phyloP scores from a whole-genome alignment of 2,329 filamentous ascomycete genomes.

The Trichophyton benhamiae region DNA sequence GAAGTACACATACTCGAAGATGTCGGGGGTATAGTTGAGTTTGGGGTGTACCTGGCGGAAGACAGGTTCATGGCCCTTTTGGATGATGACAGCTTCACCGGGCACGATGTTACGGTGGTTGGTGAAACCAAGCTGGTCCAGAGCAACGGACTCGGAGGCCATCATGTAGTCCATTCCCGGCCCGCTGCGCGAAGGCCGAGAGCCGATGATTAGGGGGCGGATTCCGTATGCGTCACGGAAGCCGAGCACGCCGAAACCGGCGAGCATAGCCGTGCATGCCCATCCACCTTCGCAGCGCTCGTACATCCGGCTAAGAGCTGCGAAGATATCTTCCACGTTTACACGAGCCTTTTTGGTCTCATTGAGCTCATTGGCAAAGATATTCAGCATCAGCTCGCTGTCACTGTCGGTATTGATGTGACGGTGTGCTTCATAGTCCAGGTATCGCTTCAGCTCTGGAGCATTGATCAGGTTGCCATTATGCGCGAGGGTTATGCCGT shows the following conservation, averaged over 20 bases:
- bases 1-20: constrained; percentile 83
- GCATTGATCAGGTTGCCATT: constrained; percentile 86
- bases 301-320: constrained; percentile 59
- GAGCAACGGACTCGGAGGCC: constrained; percentile 75
- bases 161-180: constrained; percentile 73
- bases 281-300: constrained; percentile 60
- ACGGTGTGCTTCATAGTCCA: constrained; percentile 67
- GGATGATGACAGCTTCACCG: constrained; percentile 73
- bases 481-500: constrained; percentile 68
- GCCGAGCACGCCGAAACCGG: constrained; percentile 66
- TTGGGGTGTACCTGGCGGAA: constrained; percentile 62
- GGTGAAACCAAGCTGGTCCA: constrained; percentile 67
- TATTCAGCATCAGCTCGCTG: constrained; percentile 76
- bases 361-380: constrained; percentile 72
- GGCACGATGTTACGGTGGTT: constrained; percentile 67
- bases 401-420: constrained; percentile 88
- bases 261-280: constrained; percentile 71
- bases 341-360: constrained; percentile 71
- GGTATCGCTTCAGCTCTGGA: constrained; percentile 53
- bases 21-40: constrained; percentile 65
- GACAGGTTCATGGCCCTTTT: constrained; percentile 60
- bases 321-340: constrained; percentile 66
- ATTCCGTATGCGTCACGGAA: constrained; percentile 74
- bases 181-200: constrained; percentile 53
- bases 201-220: constrained; percentile 68